Evolutionary conservation across 768 basidiomycete genomes (phyloP), one percentile per base, ranked within the genome.

Genomic region (Termitomyces sp.): DNA sequence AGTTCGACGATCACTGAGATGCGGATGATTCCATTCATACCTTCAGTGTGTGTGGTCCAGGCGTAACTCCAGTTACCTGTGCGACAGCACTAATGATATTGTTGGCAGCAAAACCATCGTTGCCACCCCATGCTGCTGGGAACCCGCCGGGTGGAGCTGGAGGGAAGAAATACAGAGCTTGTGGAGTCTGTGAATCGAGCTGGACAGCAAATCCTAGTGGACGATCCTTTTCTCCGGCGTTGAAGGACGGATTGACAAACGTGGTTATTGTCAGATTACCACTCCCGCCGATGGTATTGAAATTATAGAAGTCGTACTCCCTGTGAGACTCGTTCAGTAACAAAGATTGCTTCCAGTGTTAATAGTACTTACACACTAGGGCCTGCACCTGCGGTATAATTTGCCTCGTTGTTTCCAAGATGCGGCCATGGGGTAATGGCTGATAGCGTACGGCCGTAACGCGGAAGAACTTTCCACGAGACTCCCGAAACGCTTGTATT

Each of bases 241-340:
- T 86, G 46, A 81, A 67, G 0, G 82, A 78, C 1, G 84, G 81
- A 1, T 82, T 76, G 43, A 84, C 73, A 45, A 70, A 70, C 9
- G 79, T 72, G 10, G 73, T 80, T 21, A 81, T 72, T 16, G 73
- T 79, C 21, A 81, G 59, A 56, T 80, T 84, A 21, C 76, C 76
- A 46, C 61, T 64, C 23, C 66, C 65, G 37, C 62, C 54, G 19
- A 76, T 62, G 25, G 76, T 77, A 69, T 82, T 78, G 76, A 86
- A 85, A 55, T 72, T 80, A 69, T 71, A 81, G 67, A 88, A 85
- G 67, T 85, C 83, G 65, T 88, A 89, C 65, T 84, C 79, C 49
- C 82, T 84, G 60, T 43, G 21, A 14, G 16, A 35, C 8, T 30
- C 43, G 9, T 41, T 34, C 11, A 35, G 30, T 34, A 35, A 32